Percentiles rank a stretch among this genome's conserved stretches.
phyloP scores from a whole-genome alignment of 805 yeast species.

The Groenewaldozyma tartarivorans region DNA sequence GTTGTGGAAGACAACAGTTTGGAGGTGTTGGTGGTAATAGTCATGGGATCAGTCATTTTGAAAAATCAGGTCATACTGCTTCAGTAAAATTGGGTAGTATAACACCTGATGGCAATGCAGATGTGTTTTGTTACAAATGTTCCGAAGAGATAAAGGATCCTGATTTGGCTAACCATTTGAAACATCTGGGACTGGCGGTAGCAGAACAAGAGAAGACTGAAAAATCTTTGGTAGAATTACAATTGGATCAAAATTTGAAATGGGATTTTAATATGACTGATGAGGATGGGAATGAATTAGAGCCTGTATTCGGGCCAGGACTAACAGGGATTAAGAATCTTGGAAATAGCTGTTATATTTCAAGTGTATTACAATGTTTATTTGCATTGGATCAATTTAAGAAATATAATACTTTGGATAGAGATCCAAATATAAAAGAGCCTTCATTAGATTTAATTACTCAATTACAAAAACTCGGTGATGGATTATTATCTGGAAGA shows the following conservation, averaged over 20 bases:
- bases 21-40: slow-evolving; percentile 93
- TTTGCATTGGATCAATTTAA: slow-evolving; percentile 34
- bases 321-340: slow-evolving; percentile 80
- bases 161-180: slow-evolving; percentile 37
- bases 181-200: slow-evolving; percentile 58
- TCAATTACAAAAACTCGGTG: slow-evolving; percentile 70
- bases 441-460: slow-evolving; percentile 61
- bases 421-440: slow-evolving; percentile 8
- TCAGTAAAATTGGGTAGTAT: slow-evolving; percentile 90
- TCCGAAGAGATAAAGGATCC: slow-evolving; percentile 83
- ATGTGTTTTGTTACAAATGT: slow-evolving; percentile 81
- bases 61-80: slow-evolving; percentile 54
- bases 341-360: slow-evolving; percentile 89
- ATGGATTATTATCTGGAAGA: slow-evolving; percentile 68
- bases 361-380: slow-evolving; percentile 68
- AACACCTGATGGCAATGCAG: slow-evolving; percentile 62
- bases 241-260: slow-evolving; percentile 82
- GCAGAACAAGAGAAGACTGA: slow-evolving; percentile 59
- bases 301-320: slow-evolving; percentile 64
- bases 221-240: slow-evolving; percentile 78
- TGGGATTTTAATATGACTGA: slow-evolving; percentile 87
- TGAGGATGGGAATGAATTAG: slow-evolving; percentile 53
- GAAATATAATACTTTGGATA: slow-evolving; percentile 13
- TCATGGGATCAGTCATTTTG: slow-evolving; percentile 73
- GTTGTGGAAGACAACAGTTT: slow-evolving; percentile 92